phyloP scores from a whole-genome alignment of 1,139 yeast species.

The Suhomyces anneliseae region DNA sequence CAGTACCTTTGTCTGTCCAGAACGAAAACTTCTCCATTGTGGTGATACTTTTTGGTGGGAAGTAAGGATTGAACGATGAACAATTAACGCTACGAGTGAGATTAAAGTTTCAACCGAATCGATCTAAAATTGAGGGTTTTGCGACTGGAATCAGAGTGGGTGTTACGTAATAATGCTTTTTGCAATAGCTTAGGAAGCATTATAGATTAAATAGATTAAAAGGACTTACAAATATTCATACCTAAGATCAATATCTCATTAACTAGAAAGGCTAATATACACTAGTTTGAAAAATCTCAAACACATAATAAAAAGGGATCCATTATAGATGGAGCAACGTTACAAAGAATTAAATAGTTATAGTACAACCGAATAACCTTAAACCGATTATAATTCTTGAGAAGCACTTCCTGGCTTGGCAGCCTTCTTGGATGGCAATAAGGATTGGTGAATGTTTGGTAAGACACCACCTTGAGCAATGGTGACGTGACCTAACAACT shows the following conservation, averaged over 20 bases:
- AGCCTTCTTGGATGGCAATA: conserved; percentile 91
- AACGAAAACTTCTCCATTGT: conserved; percentile 71
- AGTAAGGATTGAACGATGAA: background rate
- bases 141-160: background rate
- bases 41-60: background rate
- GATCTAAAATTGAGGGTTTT: background rate
- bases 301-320: conserved; percentile 11
- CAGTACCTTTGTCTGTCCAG: conserved; percentile 79
- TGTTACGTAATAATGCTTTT: background rate
- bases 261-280: conserved; percentile 16
- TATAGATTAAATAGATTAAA: background rate
- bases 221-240: background rate
- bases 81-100: too few species aligned
- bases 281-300: conserved; percentile 14
- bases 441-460: conserved; percentile 94
- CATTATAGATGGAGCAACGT: conserved; percentile 7
- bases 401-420: conserved; percentile 69
- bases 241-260: conserved; percentile 16
- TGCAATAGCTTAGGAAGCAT: conserved; percentile 1
- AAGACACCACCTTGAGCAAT: conserved; percentile 98
- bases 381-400: conserved; percentile 67
- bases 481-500: conserved; percentile 83
- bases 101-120: too few species aligned
- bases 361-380: conserved; percentile 11
- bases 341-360: conserved; percentile 13